These are phyloP conservation scores for Fremontodendron californicum DNA, from an alignment of 345 rosid genomes.

Conservation along the genomic window DNA sequence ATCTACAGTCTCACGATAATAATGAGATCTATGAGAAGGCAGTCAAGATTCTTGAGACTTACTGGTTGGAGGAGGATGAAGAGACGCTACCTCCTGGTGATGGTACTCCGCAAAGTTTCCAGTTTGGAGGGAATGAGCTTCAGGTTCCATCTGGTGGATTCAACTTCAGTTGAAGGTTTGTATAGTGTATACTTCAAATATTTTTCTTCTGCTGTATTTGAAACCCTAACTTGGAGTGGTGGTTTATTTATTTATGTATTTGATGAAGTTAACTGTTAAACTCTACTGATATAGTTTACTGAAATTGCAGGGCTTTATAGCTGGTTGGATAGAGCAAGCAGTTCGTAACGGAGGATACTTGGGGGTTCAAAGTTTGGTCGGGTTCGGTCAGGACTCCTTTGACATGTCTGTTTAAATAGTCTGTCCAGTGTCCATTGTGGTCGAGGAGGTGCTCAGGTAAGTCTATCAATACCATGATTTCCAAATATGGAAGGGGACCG, in stretches of 20 bases:
- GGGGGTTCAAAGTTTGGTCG: not conserved
- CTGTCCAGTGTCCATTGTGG: not conserved
- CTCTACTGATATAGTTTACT: not conserved
- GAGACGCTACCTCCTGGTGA: conserved; percentile 63
- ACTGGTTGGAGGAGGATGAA: conserved; percentile 85
- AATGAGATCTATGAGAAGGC: conserved; percentile 83
- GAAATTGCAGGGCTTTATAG: not conserved
- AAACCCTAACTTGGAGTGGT: not conserved
- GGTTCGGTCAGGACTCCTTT: not conserved
- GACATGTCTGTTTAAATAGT: not conserved
- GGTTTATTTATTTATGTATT: not conserved
- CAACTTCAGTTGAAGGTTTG: conserved; percentile 50
- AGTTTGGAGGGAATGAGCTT: conserved; percentile 57
- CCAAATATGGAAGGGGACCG: not conserved
- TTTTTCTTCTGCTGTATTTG: not conserved
- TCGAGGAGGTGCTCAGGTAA: not conserved
- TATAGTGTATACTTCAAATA: not conserved
- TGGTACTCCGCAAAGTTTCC: conserved; percentile 48
- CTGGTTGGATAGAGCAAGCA: not conserved
- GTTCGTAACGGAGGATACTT: not conserved
- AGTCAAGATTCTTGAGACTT: conserved; percentile 75
- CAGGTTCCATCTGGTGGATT: conserved; percentile 77
- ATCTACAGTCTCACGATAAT: conserved; percentile 81
- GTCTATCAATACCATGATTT: not conserved
- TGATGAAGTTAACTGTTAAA: not conserved